These are phyloP conservation scores for Moesziomyces globuligerus DNA, from an alignment of 1,284 basidiomycete species.

Conservation along the genomic window DNA sequence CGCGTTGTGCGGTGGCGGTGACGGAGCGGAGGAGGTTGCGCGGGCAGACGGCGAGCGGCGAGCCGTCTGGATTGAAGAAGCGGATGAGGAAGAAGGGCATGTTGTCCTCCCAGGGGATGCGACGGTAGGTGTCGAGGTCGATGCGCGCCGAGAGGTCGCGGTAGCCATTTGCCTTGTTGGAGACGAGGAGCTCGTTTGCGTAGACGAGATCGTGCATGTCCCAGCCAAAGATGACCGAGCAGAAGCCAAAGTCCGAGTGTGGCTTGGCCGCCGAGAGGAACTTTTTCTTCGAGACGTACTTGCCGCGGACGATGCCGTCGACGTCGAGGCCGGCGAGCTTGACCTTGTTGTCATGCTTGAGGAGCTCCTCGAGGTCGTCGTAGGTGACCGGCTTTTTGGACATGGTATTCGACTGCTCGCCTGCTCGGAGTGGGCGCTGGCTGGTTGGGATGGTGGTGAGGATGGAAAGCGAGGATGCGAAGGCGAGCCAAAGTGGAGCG, in stretches of 20 bases:
- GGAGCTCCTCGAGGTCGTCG: slow-evolving; percentile 55
- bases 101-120: slow-evolving; percentile 90
- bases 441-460: slow-evolving; percentile 1
- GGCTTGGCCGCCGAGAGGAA: slow-evolving; percentile 85
- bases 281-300: slow-evolving; percentile 93
- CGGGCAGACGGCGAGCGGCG: slow-evolving; percentile 80
- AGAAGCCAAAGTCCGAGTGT: slow-evolving; percentile 71
- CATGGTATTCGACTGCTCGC: too few relatives aligned
- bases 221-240: slow-evolving; percentile 58
- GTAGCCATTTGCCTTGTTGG: slow-evolving; percentile 90
- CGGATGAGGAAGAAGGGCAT: slow-evolving; percentile 92
- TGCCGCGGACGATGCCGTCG: slow-evolving; percentile 91
- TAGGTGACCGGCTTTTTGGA: slow-evolving; percentile 32
- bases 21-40: slow-evolving; percentile 79
- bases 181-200: slow-evolving; percentile 83
- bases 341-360: slow-evolving; percentile 80
- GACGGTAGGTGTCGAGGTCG: slow-evolving; percentile 81
- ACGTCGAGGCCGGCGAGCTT: slow-evolving; percentile 70
- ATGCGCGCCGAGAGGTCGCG: slow-evolving; percentile 84
- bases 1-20: slow-evolving; percentile 68
- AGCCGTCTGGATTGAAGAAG: slow-evolving; percentile 76
- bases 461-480: background rate
- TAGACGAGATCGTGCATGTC: slow-evolving; percentile 70
- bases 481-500: too few relatives aligned
- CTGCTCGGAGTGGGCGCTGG: background rate